Conservation (phyloP, 2,329 filamentous ascomycete species). For the Alternaria triticina region DNA sequence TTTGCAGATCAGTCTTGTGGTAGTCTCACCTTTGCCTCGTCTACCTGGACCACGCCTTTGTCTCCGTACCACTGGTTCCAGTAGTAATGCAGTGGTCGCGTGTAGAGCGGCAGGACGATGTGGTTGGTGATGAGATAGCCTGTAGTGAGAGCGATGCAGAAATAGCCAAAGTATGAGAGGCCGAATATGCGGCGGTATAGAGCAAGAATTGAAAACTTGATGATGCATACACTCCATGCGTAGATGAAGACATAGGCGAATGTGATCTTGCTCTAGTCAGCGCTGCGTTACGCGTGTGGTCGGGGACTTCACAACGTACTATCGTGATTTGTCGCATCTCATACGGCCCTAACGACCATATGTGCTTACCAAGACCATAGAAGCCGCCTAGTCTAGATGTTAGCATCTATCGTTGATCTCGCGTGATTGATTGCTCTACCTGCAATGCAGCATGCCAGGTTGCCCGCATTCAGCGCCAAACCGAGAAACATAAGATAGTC, state of each 20-base stretch:
- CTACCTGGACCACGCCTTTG: conserved; percentile 19
- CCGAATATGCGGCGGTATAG: conserved; percentile 37
- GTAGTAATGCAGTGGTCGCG: neutral
- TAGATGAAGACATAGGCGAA: conserved; percentile 37
- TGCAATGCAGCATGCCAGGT: conserved; percentile 33
- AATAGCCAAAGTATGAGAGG: conserved; percentile 19
- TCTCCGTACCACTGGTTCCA: conserved; percentile 4
- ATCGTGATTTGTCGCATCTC: conserved; percentile 34
- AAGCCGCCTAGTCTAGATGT: conserved; percentile 17
- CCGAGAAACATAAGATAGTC: conserved; percentile 34
- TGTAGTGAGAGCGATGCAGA: neutral
- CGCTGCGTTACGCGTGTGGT: neutral
- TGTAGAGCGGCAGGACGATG: conserved; percentile 1
- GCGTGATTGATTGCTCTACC: conserved; percentile 1
- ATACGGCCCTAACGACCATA: conserved; percentile 28
- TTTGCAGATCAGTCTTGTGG: too few species aligned
- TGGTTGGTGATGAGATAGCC: conserved; percentile 3
- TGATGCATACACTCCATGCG: conserved; percentile 33
- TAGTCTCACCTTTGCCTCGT: conserved; percentile 26
- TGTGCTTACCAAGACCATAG: conserved; percentile 34
- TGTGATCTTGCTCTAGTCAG: conserved; percentile 23
- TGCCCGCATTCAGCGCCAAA: conserved; percentile 26
- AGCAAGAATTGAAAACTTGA: conserved; percentile 36
- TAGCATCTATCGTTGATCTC: neutral
- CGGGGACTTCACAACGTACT: conserved; percentile 9